phyloP scores from a whole-genome alignment of 139 green algal species.

The Chlorella ohadii region DNA sequence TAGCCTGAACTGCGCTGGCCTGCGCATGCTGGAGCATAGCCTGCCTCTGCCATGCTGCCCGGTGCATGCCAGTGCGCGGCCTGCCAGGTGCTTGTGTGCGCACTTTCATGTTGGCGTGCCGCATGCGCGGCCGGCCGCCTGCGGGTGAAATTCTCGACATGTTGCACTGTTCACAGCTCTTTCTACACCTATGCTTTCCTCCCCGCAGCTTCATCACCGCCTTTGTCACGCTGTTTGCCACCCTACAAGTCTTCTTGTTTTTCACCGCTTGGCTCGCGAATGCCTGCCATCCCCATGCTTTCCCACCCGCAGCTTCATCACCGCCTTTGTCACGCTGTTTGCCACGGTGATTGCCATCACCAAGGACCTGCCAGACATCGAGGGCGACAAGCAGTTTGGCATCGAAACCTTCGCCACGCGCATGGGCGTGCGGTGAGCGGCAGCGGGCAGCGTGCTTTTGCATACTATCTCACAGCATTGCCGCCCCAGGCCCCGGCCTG shows the following conservation, averaged over 20 bases:
- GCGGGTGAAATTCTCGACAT: background rate
- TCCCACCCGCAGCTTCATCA: conserved; percentile 98
- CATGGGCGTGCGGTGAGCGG: conserved; percentile 71
- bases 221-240: conserved; percentile 98
- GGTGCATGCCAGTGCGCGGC: too few species aligned
- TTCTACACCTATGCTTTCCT: too few species aligned
- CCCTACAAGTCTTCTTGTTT: too few species aligned
- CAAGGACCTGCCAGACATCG: conserved; percentile 98
- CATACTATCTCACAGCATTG: too few species aligned
- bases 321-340: conserved; percentile 97
- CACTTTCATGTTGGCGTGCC: too few species aligned
- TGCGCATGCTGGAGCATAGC: background rate
- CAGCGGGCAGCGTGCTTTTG: too few species aligned
- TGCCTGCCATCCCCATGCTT: too few species aligned
- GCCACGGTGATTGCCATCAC: conserved; percentile 97
- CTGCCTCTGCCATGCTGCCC: background rate
- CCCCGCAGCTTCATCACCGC: conserved; percentile 79
- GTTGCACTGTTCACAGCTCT: background rate
- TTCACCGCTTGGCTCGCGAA: too few species aligned
- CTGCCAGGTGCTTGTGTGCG: too few species aligned
- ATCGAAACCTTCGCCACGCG: conserved; percentile 95
- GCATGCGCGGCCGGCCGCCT: background rate
- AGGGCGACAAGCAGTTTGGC: conserved; percentile 90
- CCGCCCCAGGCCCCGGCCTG: too few species aligned
- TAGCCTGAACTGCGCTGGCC: too few species aligned